These are phyloP conservation scores for Lactifluus rugatus DNA, from an alignment of 768 basidiomycete species.

Conservation along the genomic window DNA sequence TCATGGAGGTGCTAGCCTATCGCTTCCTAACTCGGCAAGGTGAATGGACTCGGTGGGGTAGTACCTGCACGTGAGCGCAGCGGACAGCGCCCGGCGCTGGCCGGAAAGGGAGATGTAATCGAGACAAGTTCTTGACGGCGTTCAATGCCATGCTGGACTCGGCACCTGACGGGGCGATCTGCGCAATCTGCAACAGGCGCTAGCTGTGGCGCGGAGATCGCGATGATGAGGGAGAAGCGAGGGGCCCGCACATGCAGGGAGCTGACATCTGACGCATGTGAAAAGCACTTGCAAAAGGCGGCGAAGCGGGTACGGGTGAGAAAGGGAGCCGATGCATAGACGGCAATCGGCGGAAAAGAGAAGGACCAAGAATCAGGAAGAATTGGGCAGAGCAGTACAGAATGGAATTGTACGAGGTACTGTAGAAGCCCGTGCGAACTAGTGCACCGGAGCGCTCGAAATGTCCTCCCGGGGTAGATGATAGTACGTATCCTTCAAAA, in stretches of 20 bases:
- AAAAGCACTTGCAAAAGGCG: not conserved
- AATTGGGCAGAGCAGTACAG: not conserved
- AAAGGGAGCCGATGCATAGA: not conserved
- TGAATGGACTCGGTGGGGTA: not conserved
- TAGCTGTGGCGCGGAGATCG: slow-evolving; percentile 3
- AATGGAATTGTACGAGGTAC: slow-evolving; percentile 10
- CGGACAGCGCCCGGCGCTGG: not conserved
- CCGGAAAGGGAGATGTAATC: not conserved
- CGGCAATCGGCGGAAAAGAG: not conserved
- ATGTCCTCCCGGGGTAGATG: slow-evolving; percentile 1
- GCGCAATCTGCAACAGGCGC: slow-evolving; percentile 11
- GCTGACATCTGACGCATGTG: slow-evolving; percentile 7
- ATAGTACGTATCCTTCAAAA: slow-evolving; percentile 1
- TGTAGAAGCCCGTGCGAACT: not conserved
- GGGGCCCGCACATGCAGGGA: slow-evolving; percentile 10
- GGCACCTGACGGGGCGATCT: slow-evolving; percentile 3
- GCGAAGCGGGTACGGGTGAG: not conserved
- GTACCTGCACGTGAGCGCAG: not conserved
- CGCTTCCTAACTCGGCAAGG: slow-evolving; percentile 2
- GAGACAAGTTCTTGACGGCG: not conserved
- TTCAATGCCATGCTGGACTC: slow-evolving; percentile 1
- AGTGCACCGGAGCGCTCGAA: slow-evolving; percentile 6
- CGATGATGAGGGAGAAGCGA: slow-evolving; percentile 11
- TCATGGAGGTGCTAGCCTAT: not conserved
- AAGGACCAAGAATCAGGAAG: slow-evolving; percentile 2